These are phyloP conservation scores for Chytriomyces hyalinus DNA, from an alignment of 192 early-diverging fungal species.

Conservation along the genomic window DNA sequence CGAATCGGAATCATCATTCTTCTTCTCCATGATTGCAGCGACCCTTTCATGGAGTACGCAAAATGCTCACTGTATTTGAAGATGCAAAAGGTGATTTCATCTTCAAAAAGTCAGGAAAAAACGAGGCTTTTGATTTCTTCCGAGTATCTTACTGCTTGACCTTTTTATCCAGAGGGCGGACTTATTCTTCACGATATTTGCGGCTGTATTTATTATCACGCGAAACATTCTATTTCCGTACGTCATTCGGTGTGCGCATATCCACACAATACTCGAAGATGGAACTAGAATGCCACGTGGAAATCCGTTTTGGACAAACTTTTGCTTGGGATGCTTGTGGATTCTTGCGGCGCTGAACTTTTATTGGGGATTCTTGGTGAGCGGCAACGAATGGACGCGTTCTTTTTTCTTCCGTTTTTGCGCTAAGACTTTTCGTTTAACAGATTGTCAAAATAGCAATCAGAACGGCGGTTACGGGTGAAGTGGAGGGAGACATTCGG, in stretches of 20 bases:
- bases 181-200: slow-evolving; percentile 38
- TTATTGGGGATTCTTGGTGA: slow-evolving; percentile 41
- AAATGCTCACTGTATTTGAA: slow-evolving; percentile 52
- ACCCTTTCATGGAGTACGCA: slow-evolving; percentile 60
- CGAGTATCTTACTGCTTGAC: not conserved
- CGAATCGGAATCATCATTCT: slow-evolving; percentile 52
- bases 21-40: slow-evolving; percentile 52
- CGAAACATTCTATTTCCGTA: slow-evolving; percentile 42
- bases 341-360: slow-evolving; percentile 30
- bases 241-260: slow-evolving; percentile 26
- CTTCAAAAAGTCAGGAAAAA: no score
- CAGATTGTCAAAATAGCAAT: slow-evolving; percentile 57
- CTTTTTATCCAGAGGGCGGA: slow-evolving; percentile 30
- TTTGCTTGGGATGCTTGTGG: slow-evolving; percentile 40
- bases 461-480: slow-evolving; percentile 45
- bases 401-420: not conserved
- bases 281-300: slow-evolving; percentile 35
- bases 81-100: slow-evolving; percentile 40
- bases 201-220: slow-evolving; percentile 32
- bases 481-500: slow-evolving; percentile 54
- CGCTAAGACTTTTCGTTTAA: not conserved
- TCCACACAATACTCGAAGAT: slow-evolving; percentile 29
- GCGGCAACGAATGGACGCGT: not conserved
- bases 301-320: slow-evolving; percentile 12
- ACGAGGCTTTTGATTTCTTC: not conserved